phyloP scores from a whole-genome alignment of 306 rosid genomes.

The Citrullus mucosospermus region DNA sequence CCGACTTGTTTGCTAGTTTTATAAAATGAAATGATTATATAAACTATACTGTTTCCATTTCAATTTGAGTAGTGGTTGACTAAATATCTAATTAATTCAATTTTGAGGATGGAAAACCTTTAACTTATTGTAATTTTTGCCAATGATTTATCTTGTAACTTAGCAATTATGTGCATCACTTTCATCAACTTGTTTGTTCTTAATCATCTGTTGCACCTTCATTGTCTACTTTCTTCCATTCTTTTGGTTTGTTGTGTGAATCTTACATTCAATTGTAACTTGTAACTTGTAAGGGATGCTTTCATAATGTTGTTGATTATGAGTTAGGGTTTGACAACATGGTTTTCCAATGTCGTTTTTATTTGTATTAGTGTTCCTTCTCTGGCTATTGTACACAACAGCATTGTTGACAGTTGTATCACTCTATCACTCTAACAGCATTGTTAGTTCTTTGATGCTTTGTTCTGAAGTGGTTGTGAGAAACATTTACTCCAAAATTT shows the following conservation, averaged over 20 bases:
- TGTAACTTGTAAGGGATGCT: neutral
- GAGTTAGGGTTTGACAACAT: neutral
- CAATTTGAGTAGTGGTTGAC: neutral
- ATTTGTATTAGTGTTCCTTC: neutral
- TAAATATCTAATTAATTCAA: neutral
- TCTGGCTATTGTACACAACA: neutral
- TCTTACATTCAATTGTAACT: neutral
- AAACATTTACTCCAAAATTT: no score
- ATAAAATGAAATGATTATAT: neutral
- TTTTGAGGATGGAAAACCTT: neutral
- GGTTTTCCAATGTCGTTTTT: neutral
- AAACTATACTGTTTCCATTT: neutral
- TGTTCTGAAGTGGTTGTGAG: neutral
- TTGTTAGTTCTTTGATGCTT: neutral
- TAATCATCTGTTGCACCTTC: neutral
- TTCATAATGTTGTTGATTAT: neutral
- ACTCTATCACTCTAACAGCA: no score
- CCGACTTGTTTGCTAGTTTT: neutral
- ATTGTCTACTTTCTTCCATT: neutral
- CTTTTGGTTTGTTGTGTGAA: neutral
- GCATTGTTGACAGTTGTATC: neutral
- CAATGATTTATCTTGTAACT: neutral
- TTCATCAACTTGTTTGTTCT: neutral
- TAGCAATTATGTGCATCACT: neutral
- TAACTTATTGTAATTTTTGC: neutral